These are phyloP conservation scores for Parafenestella ontariensis DNA, from an alignment of 2,329 filamentous ascomycete species.

Conservation along the genomic window DNA sequence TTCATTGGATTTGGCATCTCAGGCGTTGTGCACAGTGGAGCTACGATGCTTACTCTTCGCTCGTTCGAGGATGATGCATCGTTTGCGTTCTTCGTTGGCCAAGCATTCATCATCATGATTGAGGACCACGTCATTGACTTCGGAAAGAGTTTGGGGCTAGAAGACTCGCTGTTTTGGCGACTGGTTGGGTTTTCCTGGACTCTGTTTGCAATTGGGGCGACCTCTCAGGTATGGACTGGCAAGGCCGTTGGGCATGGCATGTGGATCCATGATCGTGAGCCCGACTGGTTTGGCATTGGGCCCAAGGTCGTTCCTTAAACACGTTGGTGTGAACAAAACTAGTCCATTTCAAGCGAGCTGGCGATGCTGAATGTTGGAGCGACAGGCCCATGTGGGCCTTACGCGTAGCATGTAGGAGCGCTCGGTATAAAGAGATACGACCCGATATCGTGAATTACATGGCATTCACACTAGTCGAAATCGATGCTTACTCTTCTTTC, in stretches of 20 bases:
- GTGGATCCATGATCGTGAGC: slow-evolving; percentile 27
- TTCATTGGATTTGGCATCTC: slow-evolving; percentile 33
- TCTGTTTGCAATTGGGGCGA: slow-evolving; percentile 24
- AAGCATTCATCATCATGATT: slow-evolving; percentile 35
- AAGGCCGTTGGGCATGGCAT: slow-evolving; percentile 15
- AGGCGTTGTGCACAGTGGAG: slow-evolving; percentile 21
- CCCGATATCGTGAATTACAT: neutral
- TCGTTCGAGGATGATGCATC: slow-evolving; percentile 23
- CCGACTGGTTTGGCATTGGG: slow-evolving; percentile 31
- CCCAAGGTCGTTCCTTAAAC: slow-evolving; percentile 5
- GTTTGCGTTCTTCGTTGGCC: slow-evolving; percentile 27
- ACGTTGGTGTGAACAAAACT: neutral
- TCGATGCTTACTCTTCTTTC: slow-evolving; percentile 10
- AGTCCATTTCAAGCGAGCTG: no score
- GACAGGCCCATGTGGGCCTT: neutral
- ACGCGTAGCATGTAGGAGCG: neutral
- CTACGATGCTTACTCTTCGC: slow-evolving; percentile 21
- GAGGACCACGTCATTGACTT: slow-evolving; percentile 40
- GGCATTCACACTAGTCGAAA: slow-evolving; percentile 21
- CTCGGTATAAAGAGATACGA: neutral
- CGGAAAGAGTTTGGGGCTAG: slow-evolving; percentile 25
- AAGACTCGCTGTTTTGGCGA: slow-evolving; percentile 23
- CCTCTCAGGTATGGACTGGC: slow-evolving; percentile 11
- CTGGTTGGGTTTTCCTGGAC: slow-evolving; percentile 31
- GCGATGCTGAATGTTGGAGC: neutral